Evolutionary conservation across 331 rosid species (phyloP), one percentile per base, ranked within the genome.

Genomic region (Quercus tomentella): DNA sequence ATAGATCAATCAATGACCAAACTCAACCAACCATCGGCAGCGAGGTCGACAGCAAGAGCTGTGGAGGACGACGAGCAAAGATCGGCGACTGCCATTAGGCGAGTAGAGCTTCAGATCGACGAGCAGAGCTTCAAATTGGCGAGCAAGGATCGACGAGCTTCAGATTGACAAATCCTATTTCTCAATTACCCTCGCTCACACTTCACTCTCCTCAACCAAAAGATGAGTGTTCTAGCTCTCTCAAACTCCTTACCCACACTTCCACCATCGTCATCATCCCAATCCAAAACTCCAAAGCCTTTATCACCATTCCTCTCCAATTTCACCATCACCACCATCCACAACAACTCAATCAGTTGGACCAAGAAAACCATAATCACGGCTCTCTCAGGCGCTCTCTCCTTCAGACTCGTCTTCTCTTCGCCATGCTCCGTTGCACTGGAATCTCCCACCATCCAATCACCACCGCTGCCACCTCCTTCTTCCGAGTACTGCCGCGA

Each of bases 311-410:
- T 75, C 58, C 56, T 75, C 45, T 69, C 41, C 74, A 79, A 49
- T 61, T 78, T 79, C 76, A 65, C 23, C 51, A 18, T 3, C 52
- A 18, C 51, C 30, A 26, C 28, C 28, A 26, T 4, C 16, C 51
- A 20, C 69, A 54, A 41, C 35, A 74, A 37, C 26, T 75, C 78
- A 31, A 1, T 41, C 76, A 37, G 5, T 73, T 84, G 73, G 75
- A 77, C 86, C 23, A 82, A 76, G 45, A 83, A 81, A 80, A 62
- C 90, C 15, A 80, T 95, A 2, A 58, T 79, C 4, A 90, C 86
- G 18, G 90, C 86, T 62, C 74, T 91, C 4, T 85, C 92, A 2
- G 90, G 93, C 10, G 91, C 93, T 15, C 90, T 90, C 49, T 91
- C 99, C 20, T 75, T 91, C 18, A 82, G 85, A 16, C 77, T 91